phyloP scores from a whole-genome alignment of 202 grass and related monocot species.

The Brachypodium distachyon region DNA sequence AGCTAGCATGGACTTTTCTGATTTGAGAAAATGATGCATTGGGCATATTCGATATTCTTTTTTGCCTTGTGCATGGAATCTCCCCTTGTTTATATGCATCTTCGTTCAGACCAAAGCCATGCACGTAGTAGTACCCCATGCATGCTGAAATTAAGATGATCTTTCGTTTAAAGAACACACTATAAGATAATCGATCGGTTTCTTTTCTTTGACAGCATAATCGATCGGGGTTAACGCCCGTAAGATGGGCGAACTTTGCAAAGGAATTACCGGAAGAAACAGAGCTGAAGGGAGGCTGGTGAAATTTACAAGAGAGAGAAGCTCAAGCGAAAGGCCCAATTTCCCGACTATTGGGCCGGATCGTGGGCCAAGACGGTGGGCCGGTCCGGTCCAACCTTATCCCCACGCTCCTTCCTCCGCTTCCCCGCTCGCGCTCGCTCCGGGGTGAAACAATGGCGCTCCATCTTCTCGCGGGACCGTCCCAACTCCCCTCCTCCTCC shows the following conservation, averaged over 20 bases:
- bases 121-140: no score
- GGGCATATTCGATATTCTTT: neutral
- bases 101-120: neutral
- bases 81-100: neutral
- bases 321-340: neutral
- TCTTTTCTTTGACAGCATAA: no score
- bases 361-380: no score
- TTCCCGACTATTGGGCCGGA: neutral
- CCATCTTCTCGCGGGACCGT: neutral
- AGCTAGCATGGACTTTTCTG: no score
- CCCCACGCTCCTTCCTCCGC: neutral
- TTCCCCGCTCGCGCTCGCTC: neutral
- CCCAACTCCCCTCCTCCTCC: neutral
- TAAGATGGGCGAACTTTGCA: no score
- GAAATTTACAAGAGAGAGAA: neutral
- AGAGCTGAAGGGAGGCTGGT: no score
- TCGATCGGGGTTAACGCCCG: no score
- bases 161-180: no score
- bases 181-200: no score
- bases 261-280: neutral
- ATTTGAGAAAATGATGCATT: neutral
- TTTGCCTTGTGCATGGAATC: neutral
- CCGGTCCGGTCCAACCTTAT: conserved; percentile 9
- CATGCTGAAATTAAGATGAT: no score
- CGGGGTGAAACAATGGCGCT: conserved; percentile 4